These are phyloP conservation scores for Xylaria sp. DNA, from an alignment of 2,329 filamentous ascomycete species.

Conservation along the genomic window DNA sequence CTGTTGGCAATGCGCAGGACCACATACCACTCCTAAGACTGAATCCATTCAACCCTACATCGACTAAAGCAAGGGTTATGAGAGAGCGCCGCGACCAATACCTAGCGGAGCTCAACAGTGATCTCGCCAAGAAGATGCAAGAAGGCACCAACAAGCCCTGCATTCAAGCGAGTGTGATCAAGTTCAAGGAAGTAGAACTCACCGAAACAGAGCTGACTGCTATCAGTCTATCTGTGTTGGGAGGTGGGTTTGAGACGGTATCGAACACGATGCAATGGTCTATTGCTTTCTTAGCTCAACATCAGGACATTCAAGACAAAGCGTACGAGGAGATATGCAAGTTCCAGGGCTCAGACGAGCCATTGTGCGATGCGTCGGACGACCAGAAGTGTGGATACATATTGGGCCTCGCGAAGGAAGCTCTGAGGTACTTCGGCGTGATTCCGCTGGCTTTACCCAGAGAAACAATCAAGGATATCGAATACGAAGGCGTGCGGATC, in stretches of 20 bases:
- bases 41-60: slow-evolving; percentile 48
- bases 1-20: slow-evolving; percentile 84
- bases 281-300: slow-evolving; percentile 72
- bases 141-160: slow-evolving; percentile 46
- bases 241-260: slow-evolving; percentile 80
- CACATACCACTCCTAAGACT: slow-evolving; percentile 78
- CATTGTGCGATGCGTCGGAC: slow-evolving; percentile 66
- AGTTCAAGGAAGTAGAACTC: slow-evolving; percentile 50
- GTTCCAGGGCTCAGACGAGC: slow-evolving; percentile 52
- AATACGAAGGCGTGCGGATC: slow-evolving; percentile 69
- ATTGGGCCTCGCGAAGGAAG: slow-evolving; percentile 79
- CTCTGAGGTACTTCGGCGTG: slow-evolving; percentile 78
- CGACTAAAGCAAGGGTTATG: slow-evolving; percentile 65
- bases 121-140: slow-evolving; percentile 50
- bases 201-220: slow-evolving; percentile 72
- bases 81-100: slow-evolving; percentile 71
- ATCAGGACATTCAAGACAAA: slow-evolving; percentile 71
- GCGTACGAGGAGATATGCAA: slow-evolving; percentile 69
- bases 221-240: slow-evolving; percentile 83
- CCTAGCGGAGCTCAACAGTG: slow-evolving; percentile 70
- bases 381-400: slow-evolving; percentile 79
- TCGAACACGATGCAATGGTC: slow-evolving; percentile 81
- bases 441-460: slow-evolving; percentile 80
- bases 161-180: slow-evolving; percentile 46
- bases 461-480: slow-evolving; percentile 73